A percentile compares a stretch with the other conserved stretches of the same genome.
phyloP scores from a whole-genome alignment of 169 alveolate species.

The Eimeria brunetti region DNA sequence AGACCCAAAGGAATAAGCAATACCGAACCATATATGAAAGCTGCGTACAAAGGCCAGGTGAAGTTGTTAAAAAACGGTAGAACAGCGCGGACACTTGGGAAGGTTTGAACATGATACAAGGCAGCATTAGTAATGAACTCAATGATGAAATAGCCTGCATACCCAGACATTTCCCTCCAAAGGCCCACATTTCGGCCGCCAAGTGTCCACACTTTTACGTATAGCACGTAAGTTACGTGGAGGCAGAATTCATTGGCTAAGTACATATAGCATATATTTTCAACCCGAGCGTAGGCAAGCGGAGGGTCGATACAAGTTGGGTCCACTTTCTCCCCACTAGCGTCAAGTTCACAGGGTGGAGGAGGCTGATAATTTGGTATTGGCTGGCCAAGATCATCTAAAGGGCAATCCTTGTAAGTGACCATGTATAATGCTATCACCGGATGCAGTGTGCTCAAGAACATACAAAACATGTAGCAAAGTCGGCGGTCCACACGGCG shows the following conservation, averaged over 20 bases:
- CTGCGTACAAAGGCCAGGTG: slow-evolving; percentile 48
- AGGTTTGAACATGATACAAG: slow-evolving; percentile 62
- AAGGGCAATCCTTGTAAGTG: slow-evolving; percentile 56
- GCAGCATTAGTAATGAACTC: slow-evolving; percentile 59
- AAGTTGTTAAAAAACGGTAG: slow-evolving; percentile 18
- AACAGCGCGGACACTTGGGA: slow-evolving; percentile 55
- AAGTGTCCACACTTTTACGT: slow-evolving; percentile 73
- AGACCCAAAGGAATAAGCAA: slow-evolving; percentile 48
- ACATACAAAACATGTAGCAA: slow-evolving; percentile 41
- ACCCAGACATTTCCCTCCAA: slow-evolving; percentile 49
- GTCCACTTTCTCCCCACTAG: slow-evolving; percentile 32
- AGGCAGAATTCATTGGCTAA: slow-evolving; percentile 55
- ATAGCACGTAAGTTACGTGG: slow-evolving; percentile 63
- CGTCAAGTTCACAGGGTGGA: slow-evolving; percentile 36
- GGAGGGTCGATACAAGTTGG: slow-evolving; percentile 57
- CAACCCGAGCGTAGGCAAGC: slow-evolving; percentile 65
- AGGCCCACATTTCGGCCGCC: slow-evolving; percentile 60
- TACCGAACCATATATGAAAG: slow-evolving; percentile 49
- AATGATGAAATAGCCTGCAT: slow-evolving; percentile 31
- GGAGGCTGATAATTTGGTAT: slow-evolving; percentile 45
- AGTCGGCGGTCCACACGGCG: slow-evolving; percentile 24
- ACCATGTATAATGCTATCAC: slow-evolving; percentile 17
- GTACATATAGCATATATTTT: slow-evolving; percentile 51
- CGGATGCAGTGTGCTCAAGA: slow-evolving; percentile 24
- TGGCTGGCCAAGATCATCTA: slow-evolving; percentile 35